Evolutionary conservation across 75 land plant species (phyloP), one percentile per base, ranked within the genome.

Genomic region (Pseudotsuga menziesii): DNA sequence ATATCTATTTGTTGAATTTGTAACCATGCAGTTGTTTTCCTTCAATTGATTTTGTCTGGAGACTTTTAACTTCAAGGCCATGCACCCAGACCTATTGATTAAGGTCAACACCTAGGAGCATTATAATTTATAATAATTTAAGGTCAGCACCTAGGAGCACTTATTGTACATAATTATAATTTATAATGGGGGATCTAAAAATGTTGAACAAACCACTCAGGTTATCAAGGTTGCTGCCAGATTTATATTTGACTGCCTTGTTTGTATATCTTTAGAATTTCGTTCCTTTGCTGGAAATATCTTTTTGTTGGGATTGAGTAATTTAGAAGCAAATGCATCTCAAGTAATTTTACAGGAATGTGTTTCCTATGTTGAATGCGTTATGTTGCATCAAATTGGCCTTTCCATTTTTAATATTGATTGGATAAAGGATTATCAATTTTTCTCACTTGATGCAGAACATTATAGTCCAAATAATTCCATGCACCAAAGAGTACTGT

Each of bases 331-430:
- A 57, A 72, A 83, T 79, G 87, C 84, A 75, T 73, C 83, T 80
- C 77, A 78, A 19, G n/a, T n/a, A n/a, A n/a, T 96, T 69, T 74
- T 93, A 59, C 20, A 52, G 32, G 83, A 85, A 73, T 93, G 93
- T 75, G 55, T 26, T 26, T 52, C 76, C 59, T 72, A 23, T 59
- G 81, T 82, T 77, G 82, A 91, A 57, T 79, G 79, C 14, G 16
- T 82, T 35, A 83, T 91, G 87, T 88, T 96, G 77, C 94, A 96
- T 84, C 87, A 84, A 52, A 64, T 96, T 56, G 98, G 98, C 4
- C 76, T 96, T 11, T 77, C 86, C 27, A 80, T 89, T 75, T 96
- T 96, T 19, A 72, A 91, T 39, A 26, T 72, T 56, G 91, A 96
- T 60, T 96, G 96, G 98, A 85, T 96, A 39, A 70, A 83, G 2